Evolutionary conservation across 2,329 filamentous ascomycete species (phyloP).

Genomic region (Microsporum audouinii): DNA sequence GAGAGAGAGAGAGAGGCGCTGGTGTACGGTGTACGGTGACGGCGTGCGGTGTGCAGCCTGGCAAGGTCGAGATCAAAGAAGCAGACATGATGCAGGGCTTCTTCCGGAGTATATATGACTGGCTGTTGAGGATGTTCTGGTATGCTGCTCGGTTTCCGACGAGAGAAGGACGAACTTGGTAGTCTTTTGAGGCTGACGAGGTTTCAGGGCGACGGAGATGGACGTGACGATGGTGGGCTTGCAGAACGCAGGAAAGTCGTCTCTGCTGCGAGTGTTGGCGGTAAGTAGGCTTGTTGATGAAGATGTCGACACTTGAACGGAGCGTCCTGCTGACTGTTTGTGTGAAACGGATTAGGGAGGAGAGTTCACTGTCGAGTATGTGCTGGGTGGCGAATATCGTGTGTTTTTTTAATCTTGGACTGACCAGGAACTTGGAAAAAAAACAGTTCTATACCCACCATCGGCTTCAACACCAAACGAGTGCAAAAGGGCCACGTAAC

Average conservation of each 20-base stretch:
- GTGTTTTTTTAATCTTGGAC: not conserved
- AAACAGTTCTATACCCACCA: constrained; percentile 84
- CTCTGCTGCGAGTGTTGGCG: constrained; percentile 80
- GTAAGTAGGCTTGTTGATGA: constrained; percentile 47
- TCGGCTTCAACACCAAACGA: constrained; percentile 98
- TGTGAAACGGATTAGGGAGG: constrained; percentile 54
- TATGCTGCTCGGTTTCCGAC: constrained; percentile 38
- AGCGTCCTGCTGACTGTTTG: not conserved
- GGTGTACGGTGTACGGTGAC: not conserved
- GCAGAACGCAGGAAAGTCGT: constrained; percentile 97
- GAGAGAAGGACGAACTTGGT: not conserved
- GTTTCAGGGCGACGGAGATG: constrained; percentile 87
- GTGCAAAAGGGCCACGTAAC: constrained; percentile 97
- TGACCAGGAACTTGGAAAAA: not conserved
- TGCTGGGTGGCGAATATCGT: constrained; percentile 19
- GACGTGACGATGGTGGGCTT: constrained; percentile 98
- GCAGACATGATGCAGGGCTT: constrained; percentile 69
- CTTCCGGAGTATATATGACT: constrained; percentile 94
- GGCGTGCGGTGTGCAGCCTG: not conserved
- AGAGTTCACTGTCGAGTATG: constrained; percentile 98
- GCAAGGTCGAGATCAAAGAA: too few species aligned
- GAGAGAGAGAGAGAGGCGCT: not conserved
- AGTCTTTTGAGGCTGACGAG: not conserved
- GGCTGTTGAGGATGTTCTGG: constrained; percentile 96
- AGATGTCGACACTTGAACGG: not conserved